Evolutionary conservation across 139 green algal genomes (phyloP), one percentile per base, ranked within the genome.

Genomic region (Chlorella ohadii): DNA sequence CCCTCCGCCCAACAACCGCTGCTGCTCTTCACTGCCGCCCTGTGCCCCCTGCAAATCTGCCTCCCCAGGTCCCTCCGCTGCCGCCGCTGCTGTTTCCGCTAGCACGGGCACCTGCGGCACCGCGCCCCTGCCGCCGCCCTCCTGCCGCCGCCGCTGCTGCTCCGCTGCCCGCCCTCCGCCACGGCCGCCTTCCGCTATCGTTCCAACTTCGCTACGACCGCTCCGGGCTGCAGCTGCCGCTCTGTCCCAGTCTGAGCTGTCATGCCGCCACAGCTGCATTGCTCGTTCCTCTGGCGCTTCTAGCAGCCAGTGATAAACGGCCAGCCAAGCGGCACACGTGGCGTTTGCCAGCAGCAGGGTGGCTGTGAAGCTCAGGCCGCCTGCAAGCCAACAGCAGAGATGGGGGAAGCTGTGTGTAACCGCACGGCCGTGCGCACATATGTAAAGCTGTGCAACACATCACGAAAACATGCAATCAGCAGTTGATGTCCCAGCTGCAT

Each of bases 291-390:
- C 76, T 1, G 83, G 84, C 6, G 56, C 28, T 6, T 63, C 67
- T 23, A 91, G 84, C 59, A 91, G 36, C 28, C 33, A 51, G 64
- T 86, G 55, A 55, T 89, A 89, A 2, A 83, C 72, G 17, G 68
- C 80, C 36, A 85, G 36, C 44, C 70, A 85, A 27, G 55, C 80
- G 1, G 44, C 55, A 7, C 27, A 33, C 4, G 70, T 80, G 27
- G 19, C 7, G 38, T 85, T 85, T 41, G 80, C 80, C 34, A 65
- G 41, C 34, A 79, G 80, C 20, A 85, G 68, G 0, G 70, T 85
- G 25, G 23, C 16, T 1, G 13, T 72, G 36, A 85, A 85, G 80
- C 80, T 85, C 39, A 85, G 34, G 0, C 80, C 80, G 56, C 55
- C 79, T 84, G 79, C 33, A 33, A 25, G 28, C 27, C 19, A 67